Percentiles rank a stretch among this genome's conserved stretches.
phyloP scores from a whole-genome alignment of 192 early-diverging fungal genomes.

The Mortierella alpina region DNA sequence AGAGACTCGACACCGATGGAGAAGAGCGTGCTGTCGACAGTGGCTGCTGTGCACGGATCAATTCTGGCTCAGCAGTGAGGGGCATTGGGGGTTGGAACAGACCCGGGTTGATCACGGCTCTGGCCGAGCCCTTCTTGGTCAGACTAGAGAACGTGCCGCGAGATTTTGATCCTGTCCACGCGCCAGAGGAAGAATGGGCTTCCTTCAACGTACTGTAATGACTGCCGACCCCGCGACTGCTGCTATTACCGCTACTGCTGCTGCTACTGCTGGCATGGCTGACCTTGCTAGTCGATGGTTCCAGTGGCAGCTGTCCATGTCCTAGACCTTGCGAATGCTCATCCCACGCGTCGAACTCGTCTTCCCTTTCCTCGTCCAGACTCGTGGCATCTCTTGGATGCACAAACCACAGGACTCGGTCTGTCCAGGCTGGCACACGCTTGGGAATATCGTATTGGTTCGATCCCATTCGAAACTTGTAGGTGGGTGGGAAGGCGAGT shows the following conservation, averaged over 20 bases:
- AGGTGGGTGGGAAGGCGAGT: constrained; percentile 50
- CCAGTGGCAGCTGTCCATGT: constrained; percentile 20
- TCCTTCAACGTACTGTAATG: too few species aligned
- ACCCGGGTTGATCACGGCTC: constrained; percentile 10
- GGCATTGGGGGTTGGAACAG: constrained; percentile 28
- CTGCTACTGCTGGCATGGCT: too few species aligned
- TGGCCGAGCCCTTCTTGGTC: constrained; percentile 32
- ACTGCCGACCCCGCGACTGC: not conserved
- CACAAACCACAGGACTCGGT: constrained; percentile 50
- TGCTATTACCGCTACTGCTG: not conserved
- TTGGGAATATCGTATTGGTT: constrained; percentile 32
- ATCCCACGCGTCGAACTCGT: constrained; percentile 50
- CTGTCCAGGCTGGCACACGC: constrained; percentile 51
- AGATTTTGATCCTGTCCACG: constrained; percentile 16
- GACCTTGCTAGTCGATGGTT: constrained; percentile 1
- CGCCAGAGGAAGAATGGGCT: constrained; percentile 1
- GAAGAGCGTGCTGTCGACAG: constrained; percentile 14
- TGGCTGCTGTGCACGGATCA: constrained; percentile 2
- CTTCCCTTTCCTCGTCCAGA: constrained; percentile 25
- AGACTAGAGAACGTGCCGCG: constrained; percentile 36
- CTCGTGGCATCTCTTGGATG: constrained; percentile 27
- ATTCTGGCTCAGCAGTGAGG: not conserved
- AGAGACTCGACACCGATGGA: constrained; percentile 11
- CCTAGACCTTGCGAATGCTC: constrained; percentile 39
- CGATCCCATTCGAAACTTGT: constrained; percentile 50